Percentiles rank a stretch among this genome's conserved stretches.
phyloP scores from a whole-genome alignment of 768 basidiomycete genomes.

The Strobilomyces confusus region DNA sequence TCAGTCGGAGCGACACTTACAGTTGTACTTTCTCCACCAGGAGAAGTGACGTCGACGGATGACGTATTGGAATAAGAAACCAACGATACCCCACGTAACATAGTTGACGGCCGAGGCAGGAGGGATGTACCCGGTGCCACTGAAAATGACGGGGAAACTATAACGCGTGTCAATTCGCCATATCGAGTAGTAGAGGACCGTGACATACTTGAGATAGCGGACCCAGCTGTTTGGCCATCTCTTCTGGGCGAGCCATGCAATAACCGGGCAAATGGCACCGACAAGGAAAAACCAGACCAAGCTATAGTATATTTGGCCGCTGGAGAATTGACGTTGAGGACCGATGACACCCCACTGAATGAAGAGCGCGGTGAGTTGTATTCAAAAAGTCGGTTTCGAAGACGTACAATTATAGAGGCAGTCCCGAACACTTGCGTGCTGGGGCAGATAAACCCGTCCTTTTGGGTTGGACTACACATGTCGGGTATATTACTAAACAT shows the following conservation, averaged over 20 bases:
- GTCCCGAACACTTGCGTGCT: slow-evolving; percentile 50
- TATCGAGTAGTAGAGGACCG: background rate
- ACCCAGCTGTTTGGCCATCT: slow-evolving; percentile 63
- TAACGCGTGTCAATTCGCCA: too few species aligned
- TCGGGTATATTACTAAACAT: slow-evolving; percentile 57
- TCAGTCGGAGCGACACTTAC: slow-evolving; percentile 32
- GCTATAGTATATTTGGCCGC: slow-evolving; percentile 59
- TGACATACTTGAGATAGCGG: slow-evolving; percentile 60
- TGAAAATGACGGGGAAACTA: background rate
- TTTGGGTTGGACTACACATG: slow-evolving; percentile 44
- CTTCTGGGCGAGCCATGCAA: slow-evolving; percentile 49
- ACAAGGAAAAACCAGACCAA: slow-evolving; percentile 78
- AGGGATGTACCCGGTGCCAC: slow-evolving; percentile 64
- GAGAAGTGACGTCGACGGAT: slow-evolving; percentile 58
- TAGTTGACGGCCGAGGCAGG: slow-evolving; percentile 86
- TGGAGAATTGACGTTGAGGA: slow-evolving; percentile 68
- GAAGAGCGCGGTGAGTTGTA: background rate
- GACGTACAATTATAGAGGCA: slow-evolving; percentile 54
- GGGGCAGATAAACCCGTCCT: slow-evolving; percentile 49
- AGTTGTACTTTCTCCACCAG: slow-evolving; percentile 79
- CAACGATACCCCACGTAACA: slow-evolving; percentile 67
- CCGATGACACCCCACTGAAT: slow-evolving; percentile 73
- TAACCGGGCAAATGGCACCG: slow-evolving; percentile 59
- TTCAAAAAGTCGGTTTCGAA: background rate
- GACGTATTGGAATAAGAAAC: slow-evolving; percentile 76